Evolutionary conservation across 768 basidiomycete species (phyloP), one percentile per base, ranked within the genome.

Genomic region (Tulasnella sp.): DNA sequence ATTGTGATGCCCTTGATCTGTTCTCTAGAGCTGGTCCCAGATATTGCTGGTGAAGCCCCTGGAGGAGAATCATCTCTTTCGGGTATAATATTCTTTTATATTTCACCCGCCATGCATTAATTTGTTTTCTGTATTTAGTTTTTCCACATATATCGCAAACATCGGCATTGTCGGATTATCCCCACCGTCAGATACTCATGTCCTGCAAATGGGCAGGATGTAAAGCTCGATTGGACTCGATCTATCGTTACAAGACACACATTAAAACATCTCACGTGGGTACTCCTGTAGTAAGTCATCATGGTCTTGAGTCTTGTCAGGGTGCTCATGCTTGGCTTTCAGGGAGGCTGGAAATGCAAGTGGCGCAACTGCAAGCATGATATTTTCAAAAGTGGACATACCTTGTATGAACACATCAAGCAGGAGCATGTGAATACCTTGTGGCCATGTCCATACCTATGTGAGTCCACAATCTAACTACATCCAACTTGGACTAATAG

Each of bases 151-250:
- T 32, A 9, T 53, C 52, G n/a, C 32, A 53, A 38, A n/a, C 15
- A 38, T 32, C 32, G 8, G 5, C 42, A 15, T 34, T 53, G 52
- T 24, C 17, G 15, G 52, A 53, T 34, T 53, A 53, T 23, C 27
- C 23, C 8, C 17, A 32, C 4, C 52, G 52, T 21, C 52, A 53
- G 42, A 53, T 38, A 24, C 3, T 38, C 27, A 23, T 53, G 15
- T 41, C 52, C 38, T 53, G 52, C 32, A 32, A 23, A 10, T 53
- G 52, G 52, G 38, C 32, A 38, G 32, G 52, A 19, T 53, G 52
- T 34, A 38, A 53, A 24, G 34, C 42, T n/a, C 11, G 8, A 41
- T n/a, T 53, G 11, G 52, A 53, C 52, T 53, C 52, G n/a, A 27
- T 32, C 17, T 32, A 53, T 17, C 32, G 42, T 13, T 41, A 32